A percentile compares a stretch with the other conserved stretches of the same genome.
Conservation (phyloP, 805 yeast genomes). For the Saccharomycopsis sp. region DNA sequence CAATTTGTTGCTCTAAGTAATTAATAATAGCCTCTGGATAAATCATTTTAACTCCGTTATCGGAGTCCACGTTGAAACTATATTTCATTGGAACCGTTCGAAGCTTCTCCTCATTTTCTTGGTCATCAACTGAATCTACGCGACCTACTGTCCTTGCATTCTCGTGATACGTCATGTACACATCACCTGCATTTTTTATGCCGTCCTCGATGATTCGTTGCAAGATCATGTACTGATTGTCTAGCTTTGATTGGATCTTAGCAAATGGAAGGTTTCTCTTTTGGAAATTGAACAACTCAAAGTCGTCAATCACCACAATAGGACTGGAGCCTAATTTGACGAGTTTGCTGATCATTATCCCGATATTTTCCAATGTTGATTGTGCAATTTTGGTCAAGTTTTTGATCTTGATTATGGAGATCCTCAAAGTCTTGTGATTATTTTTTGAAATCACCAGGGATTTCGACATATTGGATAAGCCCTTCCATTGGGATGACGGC, state of each 20-base stretch:
- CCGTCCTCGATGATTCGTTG: constrained; percentile 14
- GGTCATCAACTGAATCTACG: background rate
- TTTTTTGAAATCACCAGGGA: constrained; percentile 21
- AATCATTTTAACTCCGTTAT: constrained; percentile 3
- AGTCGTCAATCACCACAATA: constrained; percentile 51
- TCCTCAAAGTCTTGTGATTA: constrained; percentile 34
- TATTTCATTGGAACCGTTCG: constrained; percentile 14
- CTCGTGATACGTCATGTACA: background rate
- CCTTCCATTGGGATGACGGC: constrained; percentile 15
- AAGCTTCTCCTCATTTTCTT: background rate
- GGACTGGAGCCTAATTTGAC: constrained; percentile 69
- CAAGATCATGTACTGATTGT: constrained; percentile 10
- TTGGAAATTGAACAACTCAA: constrained; percentile 23
- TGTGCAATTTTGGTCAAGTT: constrained; percentile 31
- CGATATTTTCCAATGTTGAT: constrained; percentile 39
- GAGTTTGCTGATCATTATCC: constrained; percentile 49
- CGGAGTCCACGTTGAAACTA: constrained; percentile 14
- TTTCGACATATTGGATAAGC: constrained; percentile 22
- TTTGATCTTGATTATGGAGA: constrained; percentile 52
- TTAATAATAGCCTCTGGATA: constrained; percentile 21
- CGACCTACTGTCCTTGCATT: background rate
- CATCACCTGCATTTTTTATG: constrained; percentile 1
- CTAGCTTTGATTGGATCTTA: constrained; percentile 18
- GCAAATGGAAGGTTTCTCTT: constrained; percentile 20
- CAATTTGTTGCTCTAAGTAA: constrained; percentile 36